phyloP scores from a whole-genome alignment of 352 stramenopile genomes.

The Poterioochromonas sp. region DNA sequence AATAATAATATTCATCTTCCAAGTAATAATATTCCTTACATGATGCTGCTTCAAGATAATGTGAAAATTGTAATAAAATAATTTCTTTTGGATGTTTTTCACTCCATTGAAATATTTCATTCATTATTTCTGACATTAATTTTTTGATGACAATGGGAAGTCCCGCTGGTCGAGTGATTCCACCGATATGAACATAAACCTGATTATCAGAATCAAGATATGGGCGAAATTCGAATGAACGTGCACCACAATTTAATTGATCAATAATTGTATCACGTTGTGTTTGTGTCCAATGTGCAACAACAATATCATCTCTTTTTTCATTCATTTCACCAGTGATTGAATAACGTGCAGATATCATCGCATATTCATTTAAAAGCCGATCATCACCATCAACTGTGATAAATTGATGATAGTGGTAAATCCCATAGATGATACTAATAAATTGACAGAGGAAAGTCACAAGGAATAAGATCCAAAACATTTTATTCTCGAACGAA shows the following conservation, averaged over 20 bases:
- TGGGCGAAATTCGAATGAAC: neutral
- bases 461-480: too few relatives aligned
- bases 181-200: neutral
- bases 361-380: neutral
- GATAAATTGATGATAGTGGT: too few relatives aligned
- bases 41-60: neutral
- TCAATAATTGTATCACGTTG: neutral
- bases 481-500: too few relatives aligned
- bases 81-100: neutral
- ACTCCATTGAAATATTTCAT: neutral
- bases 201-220: neutral
- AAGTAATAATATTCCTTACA: too few relatives aligned
- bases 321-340: neutral
- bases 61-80: neutral
- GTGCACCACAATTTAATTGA: constrained; percentile 20
- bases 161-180: too few relatives aligned
- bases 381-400: too few relatives aligned
- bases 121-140: neutral
- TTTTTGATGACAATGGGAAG: too few relatives aligned
- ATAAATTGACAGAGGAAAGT: too few relatives aligned
- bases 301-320: neutral
- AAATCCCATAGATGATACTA: too few relatives aligned
- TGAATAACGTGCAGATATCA: neutral
- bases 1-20: neutral
- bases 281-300: neutral